These are phyloP conservation scores for Betula pendula DNA, from an alignment of 306 rosid genomes.

Conservation along the genomic window DNA sequence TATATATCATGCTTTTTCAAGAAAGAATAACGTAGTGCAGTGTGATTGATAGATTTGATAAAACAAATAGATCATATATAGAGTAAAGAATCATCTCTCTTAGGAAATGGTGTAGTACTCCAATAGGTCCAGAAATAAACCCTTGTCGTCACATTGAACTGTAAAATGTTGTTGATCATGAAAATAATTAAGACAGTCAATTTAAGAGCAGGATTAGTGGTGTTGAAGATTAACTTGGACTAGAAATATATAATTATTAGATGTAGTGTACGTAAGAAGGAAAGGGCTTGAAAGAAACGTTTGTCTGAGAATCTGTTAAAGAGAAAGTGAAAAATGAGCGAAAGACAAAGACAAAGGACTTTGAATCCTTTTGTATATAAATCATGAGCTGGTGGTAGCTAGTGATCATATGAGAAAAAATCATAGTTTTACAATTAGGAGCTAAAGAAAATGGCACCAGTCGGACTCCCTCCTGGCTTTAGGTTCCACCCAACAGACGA, in stretches of 20 bases:
- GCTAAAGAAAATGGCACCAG: slow-evolving; percentile 66
- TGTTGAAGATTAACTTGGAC: slow-evolving; percentile 16
- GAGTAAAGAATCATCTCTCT: too few species aligned
- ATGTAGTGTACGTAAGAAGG: slow-evolving; percentile 21
- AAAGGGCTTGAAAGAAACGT: slow-evolving; percentile 76
- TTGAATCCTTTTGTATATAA: slow-evolving; percentile 55
- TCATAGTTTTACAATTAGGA: slow-evolving; percentile 21
- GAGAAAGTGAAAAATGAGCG: slow-evolving; percentile 65
- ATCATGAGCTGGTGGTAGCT: slow-evolving; percentile 28
- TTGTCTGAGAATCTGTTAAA: slow-evolving; percentile 86
- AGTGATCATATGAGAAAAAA: slow-evolving; percentile 31
- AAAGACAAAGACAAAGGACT: slow-evolving; percentile 78
- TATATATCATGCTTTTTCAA: too few species aligned
- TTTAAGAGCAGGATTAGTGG: slow-evolving; percentile 11
- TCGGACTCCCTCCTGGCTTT: slow-evolving; percentile 99
- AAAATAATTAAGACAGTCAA: too few species aligned
- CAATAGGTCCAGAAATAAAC: too few species aligned
- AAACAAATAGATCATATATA: too few species aligned
- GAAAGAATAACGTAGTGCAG: too few species aligned
- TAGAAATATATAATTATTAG: too few species aligned
- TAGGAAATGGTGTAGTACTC: too few species aligned
- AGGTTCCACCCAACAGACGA: slow-evolving; percentile 98
- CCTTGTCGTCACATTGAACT: background rate
- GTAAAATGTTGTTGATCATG: background rate
- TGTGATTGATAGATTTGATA: too few species aligned